Percentiles rank a stretch among this genome's conserved stretches.
These are phyloP conservation scores for Aspergillus quadrilineatus DNA, from an alignment of 2,329 filamentous ascomycete genomes.

Conservation along the genomic window DNA sequence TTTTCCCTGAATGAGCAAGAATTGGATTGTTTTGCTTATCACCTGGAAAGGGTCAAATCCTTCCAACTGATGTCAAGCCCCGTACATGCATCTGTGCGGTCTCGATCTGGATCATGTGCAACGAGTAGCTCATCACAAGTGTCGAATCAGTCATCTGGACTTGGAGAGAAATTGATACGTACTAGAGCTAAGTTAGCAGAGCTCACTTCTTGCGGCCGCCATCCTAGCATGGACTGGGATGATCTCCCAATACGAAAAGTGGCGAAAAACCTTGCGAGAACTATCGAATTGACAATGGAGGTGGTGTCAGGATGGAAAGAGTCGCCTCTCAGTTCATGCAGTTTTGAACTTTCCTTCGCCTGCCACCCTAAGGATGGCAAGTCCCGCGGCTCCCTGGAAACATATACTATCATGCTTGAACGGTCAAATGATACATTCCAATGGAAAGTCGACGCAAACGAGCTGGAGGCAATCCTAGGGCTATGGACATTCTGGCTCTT, in stretches of 20 bases:
- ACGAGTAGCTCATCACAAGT: constrained; percentile 4
- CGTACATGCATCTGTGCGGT: constrained; percentile 2
- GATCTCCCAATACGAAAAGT: constrained; percentile 28
- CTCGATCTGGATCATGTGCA: constrained; percentile 13
- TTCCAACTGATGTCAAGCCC: constrained; percentile 21
- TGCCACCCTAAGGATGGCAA: constrained; percentile 13
- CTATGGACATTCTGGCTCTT: constrained; percentile 35
- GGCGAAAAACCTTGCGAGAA: constrained; percentile 22
- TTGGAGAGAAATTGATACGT: constrained; percentile 18
- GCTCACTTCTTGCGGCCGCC: constrained; percentile 19
- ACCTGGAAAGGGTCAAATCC: constrained; percentile 25
- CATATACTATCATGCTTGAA: constrained; percentile 19
- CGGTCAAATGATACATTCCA: constrained; percentile 23
- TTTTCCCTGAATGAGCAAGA: constrained; percentile 31
- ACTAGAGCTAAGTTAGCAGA: constrained; percentile 25
- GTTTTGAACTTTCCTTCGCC: constrained; percentile 23
- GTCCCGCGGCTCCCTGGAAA: constrained; percentile 4
- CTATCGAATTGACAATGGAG: constrained; percentile 32
- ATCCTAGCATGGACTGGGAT: constrained; percentile 23
- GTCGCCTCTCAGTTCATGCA: constrained; percentile 2
- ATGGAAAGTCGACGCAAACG: constrained; percentile 27
- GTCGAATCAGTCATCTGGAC: not conserved
- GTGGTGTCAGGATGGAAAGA: constrained; percentile 26
- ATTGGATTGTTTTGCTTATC: constrained; percentile 33
- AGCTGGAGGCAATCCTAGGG: constrained; percentile 35